Conservation (phyloP, 371 early-diverging fungal genomes). For the Basidiobolus meristosporus region DNA sequence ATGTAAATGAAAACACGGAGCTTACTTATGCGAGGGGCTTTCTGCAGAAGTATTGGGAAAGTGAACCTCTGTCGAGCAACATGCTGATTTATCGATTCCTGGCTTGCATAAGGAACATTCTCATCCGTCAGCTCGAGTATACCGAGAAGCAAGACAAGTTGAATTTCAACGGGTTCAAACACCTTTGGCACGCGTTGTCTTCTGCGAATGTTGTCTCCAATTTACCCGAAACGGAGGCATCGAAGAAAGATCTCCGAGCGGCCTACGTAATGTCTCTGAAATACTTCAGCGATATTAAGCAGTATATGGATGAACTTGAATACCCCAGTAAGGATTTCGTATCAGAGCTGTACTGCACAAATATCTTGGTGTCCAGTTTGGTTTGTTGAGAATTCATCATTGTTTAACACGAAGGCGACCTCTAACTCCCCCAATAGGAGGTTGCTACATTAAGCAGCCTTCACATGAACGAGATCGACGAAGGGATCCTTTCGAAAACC, state of each 20-base stretch:
- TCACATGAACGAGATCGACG: not conserved
- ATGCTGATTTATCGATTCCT: no score
- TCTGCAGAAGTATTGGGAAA: no score
- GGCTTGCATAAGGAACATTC: no score
- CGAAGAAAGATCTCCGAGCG: constrained; percentile 15
- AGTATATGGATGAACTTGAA: constrained; percentile 17
- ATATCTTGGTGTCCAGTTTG: constrained; percentile 39
- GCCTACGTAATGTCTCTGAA: constrained; percentile 29
- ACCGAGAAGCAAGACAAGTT: no score
- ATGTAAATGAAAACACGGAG: no score
- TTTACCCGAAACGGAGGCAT: constrained; percentile 7
- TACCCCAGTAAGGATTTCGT: constrained; percentile 22
- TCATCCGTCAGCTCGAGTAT: no score
- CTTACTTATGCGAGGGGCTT: no score
- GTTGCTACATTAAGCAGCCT: not conserved
- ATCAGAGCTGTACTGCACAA: constrained; percentile 31
- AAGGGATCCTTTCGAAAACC: not conserved
- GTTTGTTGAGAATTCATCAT: constrained; percentile 9
- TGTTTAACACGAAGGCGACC: not conserved
- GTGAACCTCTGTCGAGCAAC: no score
- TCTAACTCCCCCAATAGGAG: not conserved
- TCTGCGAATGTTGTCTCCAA: no score
- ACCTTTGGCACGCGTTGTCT: no score
- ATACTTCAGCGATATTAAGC: constrained; percentile 29
- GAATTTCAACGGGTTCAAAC: no score